phyloP scores from a whole-genome alignment of 441 rosid genomes.

The Erodium texanum region DNA sequence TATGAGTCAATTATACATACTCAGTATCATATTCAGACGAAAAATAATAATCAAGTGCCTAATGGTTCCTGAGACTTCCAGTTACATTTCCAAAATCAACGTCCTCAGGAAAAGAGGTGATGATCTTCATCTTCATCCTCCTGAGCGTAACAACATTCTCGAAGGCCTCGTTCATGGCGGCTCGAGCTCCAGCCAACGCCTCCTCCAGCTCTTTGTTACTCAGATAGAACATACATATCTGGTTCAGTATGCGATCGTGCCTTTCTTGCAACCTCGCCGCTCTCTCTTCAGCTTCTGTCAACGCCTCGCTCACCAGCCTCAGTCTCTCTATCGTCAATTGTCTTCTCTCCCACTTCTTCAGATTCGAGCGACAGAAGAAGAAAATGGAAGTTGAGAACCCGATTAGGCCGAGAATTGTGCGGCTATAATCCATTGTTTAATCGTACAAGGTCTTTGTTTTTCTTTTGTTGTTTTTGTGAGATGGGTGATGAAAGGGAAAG shows the following conservation, averaged over 20 bases:
- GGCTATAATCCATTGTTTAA: constrained; percentile 24
- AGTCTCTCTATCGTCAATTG: constrained; percentile 27
- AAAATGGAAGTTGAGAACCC: constrained; percentile 38
- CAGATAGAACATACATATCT: constrained; percentile 34
- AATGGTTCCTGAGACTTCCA: no score
- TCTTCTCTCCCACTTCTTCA: no score
- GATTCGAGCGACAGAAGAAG: constrained; percentile 23
- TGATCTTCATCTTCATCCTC: constrained; percentile 36
- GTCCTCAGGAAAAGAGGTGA: constrained; percentile 25
- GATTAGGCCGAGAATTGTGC: constrained; percentile 23
- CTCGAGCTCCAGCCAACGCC: constrained; percentile 33
- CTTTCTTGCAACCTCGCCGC: constrained; percentile 37
- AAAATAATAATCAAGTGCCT: no score
- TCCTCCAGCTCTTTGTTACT: constrained; percentile 38
- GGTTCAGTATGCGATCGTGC: constrained; percentile 36
- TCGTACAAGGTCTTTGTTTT: no score
- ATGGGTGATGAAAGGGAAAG: no score
- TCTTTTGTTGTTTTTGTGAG: no score
- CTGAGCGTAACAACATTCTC: constrained; percentile 36
- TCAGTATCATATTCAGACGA: no score
- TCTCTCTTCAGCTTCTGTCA: constrained; percentile 40
- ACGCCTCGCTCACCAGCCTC: constrained; percentile 35
- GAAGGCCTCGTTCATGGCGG: constrained; percentile 38
- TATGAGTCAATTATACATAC: no score
- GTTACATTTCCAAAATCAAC: no score